phyloP scores from a whole-genome alignment of 2,329 filamentous ascomycete genomes.

The Seiridium unicorne region DNA sequence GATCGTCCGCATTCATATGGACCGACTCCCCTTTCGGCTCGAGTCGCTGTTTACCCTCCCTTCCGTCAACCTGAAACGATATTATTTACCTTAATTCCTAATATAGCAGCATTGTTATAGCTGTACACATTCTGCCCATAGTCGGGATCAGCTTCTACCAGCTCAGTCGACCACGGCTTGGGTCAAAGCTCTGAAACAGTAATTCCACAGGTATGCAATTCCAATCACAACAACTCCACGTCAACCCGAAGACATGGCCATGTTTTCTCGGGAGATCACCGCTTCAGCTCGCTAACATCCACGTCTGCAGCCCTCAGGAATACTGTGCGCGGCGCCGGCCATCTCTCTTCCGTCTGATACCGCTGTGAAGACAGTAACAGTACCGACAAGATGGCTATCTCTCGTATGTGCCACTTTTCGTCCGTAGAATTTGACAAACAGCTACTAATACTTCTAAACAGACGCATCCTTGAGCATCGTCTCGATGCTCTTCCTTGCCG shows the following conservation, averaged over 20 bases:
- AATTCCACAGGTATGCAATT: conserved; percentile 2
- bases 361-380: neutral
- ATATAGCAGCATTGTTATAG: neutral
- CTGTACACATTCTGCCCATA: neutral
- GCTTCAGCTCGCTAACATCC: neutral
- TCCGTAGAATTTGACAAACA: neutral
- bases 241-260: neutral
- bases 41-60: neutral
- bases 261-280: too few species aligned
- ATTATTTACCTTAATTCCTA: neutral
- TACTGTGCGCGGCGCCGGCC: neutral
- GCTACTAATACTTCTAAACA: conserved; percentile 16
- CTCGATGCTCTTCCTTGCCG: conserved; percentile 48
- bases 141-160: too few species aligned
- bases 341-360: neutral
- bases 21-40: neutral
- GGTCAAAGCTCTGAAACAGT: neutral
- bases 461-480: conserved; percentile 39
- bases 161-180: neutral
- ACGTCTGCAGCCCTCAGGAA: neutral
- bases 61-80: neutral
- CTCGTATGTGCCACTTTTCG: neutral
- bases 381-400: conserved; percentile 3
- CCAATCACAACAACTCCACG: neutral
- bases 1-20: neutral